Percentiles rank a stretch among this genome's conserved stretches.
Conservation (phyloP, 768 basidiomycete genomes). For the Pleurotus pulmonarius region DNA sequence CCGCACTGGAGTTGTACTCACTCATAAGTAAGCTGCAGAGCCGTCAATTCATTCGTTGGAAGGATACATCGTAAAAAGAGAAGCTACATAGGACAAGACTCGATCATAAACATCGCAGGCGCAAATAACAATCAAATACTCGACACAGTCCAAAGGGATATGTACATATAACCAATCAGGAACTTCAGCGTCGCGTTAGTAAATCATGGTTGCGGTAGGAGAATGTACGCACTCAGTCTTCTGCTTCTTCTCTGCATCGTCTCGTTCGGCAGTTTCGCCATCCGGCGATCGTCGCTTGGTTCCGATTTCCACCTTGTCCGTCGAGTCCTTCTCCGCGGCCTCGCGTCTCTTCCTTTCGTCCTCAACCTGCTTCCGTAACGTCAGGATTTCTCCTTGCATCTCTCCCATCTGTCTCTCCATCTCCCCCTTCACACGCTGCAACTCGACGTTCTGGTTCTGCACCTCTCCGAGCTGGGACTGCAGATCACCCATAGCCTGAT, state of each 20-base stretch:
- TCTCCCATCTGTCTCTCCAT: slow-evolving; percentile 55
- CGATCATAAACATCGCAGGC: too few species aligned
- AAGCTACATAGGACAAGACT: background rate
- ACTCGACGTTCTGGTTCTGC: slow-evolving; percentile 34
- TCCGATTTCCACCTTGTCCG: slow-evolving; percentile 1
- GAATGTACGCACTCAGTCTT: background rate
- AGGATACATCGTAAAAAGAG: background rate
- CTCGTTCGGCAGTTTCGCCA: background rate
- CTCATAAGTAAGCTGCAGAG: too few species aligned
- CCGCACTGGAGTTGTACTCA: too few species aligned
- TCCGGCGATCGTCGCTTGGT: slow-evolving; percentile 5
- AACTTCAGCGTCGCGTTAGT: background rate
- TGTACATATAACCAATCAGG: background rate
- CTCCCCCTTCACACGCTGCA: slow-evolving; percentile 77
- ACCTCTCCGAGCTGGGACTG: slow-evolving; percentile 82
- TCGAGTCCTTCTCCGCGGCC: background rate
- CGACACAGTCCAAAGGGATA: background rate
- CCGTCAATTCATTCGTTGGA: background rate
- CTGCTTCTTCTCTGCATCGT: background rate
- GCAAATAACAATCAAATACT: slow-evolving; percentile 5
- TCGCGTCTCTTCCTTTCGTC: background rate
- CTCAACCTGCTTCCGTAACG: slow-evolving; percentile 3
- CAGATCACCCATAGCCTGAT: slow-evolving; percentile 86
- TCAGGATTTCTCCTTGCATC: slow-evolving; percentile 56
- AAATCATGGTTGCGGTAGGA: background rate